Evolutionary conservation across 2,329 filamentous ascomycete species (phyloP).

Genomic region (Cercospora citrullina): DNA sequence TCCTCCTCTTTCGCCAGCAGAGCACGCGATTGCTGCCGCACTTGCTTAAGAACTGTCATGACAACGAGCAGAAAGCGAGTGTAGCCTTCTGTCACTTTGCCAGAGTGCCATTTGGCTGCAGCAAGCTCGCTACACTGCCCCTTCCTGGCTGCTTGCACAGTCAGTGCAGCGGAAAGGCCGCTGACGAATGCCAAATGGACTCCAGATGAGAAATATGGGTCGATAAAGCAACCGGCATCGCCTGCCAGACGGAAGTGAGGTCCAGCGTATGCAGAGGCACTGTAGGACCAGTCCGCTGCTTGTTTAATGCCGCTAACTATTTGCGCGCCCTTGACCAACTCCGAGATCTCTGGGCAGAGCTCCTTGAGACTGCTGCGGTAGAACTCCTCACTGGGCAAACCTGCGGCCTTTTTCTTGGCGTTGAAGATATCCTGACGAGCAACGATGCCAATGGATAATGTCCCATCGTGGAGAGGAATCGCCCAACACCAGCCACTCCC

Average conservation of each 20-base stretch:
- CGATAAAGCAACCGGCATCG: not conserved
- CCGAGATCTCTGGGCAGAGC: not conserved
- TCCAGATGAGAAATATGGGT: not conserved
- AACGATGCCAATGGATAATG: not conserved
- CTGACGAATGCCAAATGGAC: not conserved
- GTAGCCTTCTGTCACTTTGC: not conserved
- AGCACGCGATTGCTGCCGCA: not conserved
- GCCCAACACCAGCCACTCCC: not conserved
- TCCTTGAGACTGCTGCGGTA: not conserved
- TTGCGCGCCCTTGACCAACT: not conserved
- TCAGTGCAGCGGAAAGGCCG: not conserved
- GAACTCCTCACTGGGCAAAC: not conserved
- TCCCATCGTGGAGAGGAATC: not conserved
- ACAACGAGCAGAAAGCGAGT: not conserved
- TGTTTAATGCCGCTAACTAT: not conserved
- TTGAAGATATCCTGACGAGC: not conserved
- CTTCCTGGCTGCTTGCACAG: not conserved
- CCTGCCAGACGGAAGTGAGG: not conserved
- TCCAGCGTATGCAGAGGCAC: not conserved
- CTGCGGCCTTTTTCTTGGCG: not conserved
- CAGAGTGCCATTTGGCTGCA: not conserved
- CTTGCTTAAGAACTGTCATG: not conserved
- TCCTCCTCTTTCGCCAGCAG: not conserved
- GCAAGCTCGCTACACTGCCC: not conserved
- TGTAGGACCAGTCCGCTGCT: not conserved